These are phyloP conservation scores for Cucumis sativus DNA, from an alignment of 306 rosid genomes.

Conservation along the genomic window DNA sequence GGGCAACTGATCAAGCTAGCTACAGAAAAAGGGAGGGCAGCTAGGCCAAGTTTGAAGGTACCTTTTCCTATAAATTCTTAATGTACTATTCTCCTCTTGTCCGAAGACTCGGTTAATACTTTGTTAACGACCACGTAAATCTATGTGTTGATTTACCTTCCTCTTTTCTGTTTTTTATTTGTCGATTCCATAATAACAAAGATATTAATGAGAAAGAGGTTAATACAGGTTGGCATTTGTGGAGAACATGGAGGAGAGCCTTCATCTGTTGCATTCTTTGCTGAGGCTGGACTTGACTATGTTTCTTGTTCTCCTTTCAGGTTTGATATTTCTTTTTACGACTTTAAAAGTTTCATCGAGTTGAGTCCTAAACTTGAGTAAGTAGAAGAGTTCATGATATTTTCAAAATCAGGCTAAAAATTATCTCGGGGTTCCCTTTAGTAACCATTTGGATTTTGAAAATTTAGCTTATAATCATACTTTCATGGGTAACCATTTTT, in stretches of 20 bases:
- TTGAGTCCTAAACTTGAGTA: neutral
- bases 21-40: constrained; percentile 80
- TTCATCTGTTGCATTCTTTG: constrained; percentile 90
- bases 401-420: neutral
- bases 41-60: constrained; percentile 77
- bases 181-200: too few relatives aligned
- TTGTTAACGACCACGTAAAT: too few relatives aligned
- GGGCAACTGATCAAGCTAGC: constrained; percentile 86
- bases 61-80: neutral
- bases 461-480: too few relatives aligned
- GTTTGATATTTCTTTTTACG: constrained; percentile 13
- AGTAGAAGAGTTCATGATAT: neutral
- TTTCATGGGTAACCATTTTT: too few relatives aligned
- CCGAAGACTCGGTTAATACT: too few relatives aligned
- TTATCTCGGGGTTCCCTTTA: too few relatives aligned
- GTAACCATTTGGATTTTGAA: too few relatives aligned
- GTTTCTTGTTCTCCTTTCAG: constrained; percentile 98
- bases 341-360: neutral
- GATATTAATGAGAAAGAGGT: constrained; percentile 1
- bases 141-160: too few relatives aligned
- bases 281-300: constrained; percentile 87
- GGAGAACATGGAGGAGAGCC: constrained; percentile 99
- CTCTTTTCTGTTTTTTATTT: too few relatives aligned
- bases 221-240: constrained; percentile 79
- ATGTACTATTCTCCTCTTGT: too few relatives aligned